Conservation (phyloP, 1,139 yeast genomes). For the Kluyveromyces sp. region DNA sequence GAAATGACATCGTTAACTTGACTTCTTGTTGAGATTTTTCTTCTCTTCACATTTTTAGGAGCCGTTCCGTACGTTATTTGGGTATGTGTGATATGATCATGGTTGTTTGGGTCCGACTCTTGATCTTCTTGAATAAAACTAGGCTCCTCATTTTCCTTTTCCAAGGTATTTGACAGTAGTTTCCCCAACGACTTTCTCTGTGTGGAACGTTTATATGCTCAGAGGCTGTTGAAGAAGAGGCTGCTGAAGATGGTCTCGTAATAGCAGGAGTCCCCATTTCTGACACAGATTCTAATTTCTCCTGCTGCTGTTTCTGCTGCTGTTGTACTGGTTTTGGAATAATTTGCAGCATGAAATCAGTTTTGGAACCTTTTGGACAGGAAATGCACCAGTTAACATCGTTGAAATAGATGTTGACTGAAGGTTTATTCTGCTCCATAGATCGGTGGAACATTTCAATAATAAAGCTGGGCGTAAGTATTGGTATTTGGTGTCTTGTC, state of each 20-base stretch:
- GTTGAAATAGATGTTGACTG: conserved; percentile 15
- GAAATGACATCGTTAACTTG: conserved; percentile 11
- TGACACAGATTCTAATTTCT: neutral
- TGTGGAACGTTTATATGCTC: neutral
- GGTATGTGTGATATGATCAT: conserved; percentile 30
- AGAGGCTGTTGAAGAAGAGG: neutral
- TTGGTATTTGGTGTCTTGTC: conserved; percentile 36
- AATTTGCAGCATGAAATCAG: conserved; percentile 6
- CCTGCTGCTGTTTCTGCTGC: neutral
- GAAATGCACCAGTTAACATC: conserved; percentile 28
- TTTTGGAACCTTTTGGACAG: conserved; percentile 24
- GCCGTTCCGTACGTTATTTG: conserved; percentile 29
- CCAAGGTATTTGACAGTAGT: conserved; percentile 19
- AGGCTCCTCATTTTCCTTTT: conserved; percentile 5
- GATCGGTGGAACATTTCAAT: conserved; percentile 20
- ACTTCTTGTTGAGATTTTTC: conserved; percentile 10
- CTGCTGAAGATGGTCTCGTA: neutral
- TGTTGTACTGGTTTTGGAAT: neutral
- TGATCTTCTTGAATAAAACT: conserved; percentile 1
- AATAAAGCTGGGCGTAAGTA: conserved; percentile 28
- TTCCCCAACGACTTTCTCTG: conserved; percentile 26
- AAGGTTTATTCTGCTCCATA: neutral
- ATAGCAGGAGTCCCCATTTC: too few relatives aligned
- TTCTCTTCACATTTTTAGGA: neutral
- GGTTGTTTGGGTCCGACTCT: neutral